Evolutionary conservation across 257 asterid genomes (phyloP).

Genomic region (Rauvolfia tetraphylla): DNA sequence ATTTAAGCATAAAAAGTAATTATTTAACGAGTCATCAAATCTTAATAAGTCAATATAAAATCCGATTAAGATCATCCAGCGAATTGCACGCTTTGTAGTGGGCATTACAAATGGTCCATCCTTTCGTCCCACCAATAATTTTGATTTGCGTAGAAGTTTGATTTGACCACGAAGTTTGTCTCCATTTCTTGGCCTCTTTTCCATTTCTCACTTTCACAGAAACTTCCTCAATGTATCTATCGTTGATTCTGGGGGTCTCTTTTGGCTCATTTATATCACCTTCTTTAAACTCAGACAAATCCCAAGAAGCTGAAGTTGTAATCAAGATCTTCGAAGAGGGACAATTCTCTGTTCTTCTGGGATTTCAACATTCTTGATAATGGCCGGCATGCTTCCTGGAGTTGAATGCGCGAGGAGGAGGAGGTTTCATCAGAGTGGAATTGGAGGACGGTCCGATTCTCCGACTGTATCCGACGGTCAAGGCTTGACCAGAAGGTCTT

Average conservation of each 20-base stretch:
- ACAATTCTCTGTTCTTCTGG: not conserved
- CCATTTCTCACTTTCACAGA: not conserved
- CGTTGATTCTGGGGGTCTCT: not conserved
- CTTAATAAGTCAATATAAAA: too few species aligned
- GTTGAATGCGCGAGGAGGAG: conserved; percentile 67
- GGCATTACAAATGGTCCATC: too few species aligned
- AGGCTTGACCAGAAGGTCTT: conserved; percentile 36
- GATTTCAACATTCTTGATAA: conserved; percentile 7
- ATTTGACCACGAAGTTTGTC: too few species aligned
- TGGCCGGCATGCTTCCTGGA: conserved; percentile 71
- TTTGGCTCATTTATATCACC: not conserved
- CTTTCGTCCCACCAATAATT: not conserved
- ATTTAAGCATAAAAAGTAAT: too few species aligned
- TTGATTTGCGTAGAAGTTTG: not conserved
- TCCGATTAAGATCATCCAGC: too few species aligned
- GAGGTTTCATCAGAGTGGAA: conserved; percentile 42
- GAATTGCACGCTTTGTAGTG: too few species aligned
- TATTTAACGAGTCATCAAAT: too few species aligned
- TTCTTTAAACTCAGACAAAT: not conserved
- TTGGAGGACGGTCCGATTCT: conserved; percentile 27
- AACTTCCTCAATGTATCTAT: not conserved
- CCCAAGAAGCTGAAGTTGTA: not conserved
- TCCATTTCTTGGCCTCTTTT: not conserved
- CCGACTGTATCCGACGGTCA: conserved; percentile 12
- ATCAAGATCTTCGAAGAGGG: too few species aligned